Percentiles rank a stretch among this genome's conserved stretches.
Conservation (phyloP, 2,329 filamentous ascomycete genomes). For the Huntiella decipiens region DNA sequence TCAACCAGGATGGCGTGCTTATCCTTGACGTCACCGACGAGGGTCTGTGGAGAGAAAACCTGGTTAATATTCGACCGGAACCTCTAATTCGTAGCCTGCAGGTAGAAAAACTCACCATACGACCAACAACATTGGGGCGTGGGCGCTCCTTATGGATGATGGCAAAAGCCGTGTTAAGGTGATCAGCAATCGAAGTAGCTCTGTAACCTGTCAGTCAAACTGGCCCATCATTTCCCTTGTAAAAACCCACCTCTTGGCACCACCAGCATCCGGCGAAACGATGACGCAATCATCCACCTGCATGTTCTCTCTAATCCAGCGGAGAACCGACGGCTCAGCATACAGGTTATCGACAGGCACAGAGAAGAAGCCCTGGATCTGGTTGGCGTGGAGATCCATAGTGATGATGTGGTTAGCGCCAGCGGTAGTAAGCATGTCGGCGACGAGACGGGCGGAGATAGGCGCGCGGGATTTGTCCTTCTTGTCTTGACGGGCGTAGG, state of each 20-base stretch:
- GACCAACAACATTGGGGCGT: slow-evolving; percentile 66
- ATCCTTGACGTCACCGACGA: slow-evolving; percentile 84
- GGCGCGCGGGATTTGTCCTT: slow-evolving; percentile 89
- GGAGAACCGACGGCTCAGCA: slow-evolving; percentile 76
- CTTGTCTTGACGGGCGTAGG: slow-evolving; percentile 92
- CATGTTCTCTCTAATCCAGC: slow-evolving; percentile 80
- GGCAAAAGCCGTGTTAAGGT: slow-evolving; percentile 75
- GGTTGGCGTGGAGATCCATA: slow-evolving; percentile 89
- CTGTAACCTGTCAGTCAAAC: background rate
- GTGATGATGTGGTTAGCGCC: slow-evolving; percentile 60
- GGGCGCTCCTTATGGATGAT: slow-evolving; percentile 94
- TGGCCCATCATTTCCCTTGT: slow-evolving; percentile 19
- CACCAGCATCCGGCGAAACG: slow-evolving; percentile 85
- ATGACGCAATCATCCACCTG: slow-evolving; percentile 72
- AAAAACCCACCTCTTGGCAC: slow-evolving; percentile 49
- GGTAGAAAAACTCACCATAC: slow-evolving; percentile 39
- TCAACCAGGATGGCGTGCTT: slow-evolving; percentile 92
- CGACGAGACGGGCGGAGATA: slow-evolving; percentile 87
- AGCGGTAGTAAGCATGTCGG: slow-evolving; percentile 91
- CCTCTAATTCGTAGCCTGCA: background rate
- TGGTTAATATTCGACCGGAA: slow-evolving; percentile 22
- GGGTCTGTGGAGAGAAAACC: slow-evolving; percentile 15
- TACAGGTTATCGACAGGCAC: slow-evolving; percentile 62
- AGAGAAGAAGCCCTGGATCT: slow-evolving; percentile 97
- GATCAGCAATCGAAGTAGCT: slow-evolving; percentile 83